Conservation (phyloP, 768 basidiomycete genomes). For the Suillus subluteus region DNA sequence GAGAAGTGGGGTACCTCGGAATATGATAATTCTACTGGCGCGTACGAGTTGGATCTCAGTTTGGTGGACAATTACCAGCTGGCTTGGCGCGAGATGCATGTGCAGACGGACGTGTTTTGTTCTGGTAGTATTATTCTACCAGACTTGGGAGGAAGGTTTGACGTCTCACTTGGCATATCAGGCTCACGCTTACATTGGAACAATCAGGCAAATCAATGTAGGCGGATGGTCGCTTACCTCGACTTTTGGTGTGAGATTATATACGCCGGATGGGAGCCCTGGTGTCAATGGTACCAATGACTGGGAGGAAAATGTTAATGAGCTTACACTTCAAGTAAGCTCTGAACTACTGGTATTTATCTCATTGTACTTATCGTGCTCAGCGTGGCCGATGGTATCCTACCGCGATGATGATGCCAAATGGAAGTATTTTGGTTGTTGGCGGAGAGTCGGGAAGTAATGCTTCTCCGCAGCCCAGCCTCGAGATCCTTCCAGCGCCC, state of each 20-base stretch:
- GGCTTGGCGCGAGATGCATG: slow-evolving; percentile 79
- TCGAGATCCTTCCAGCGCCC: slow-evolving; percentile 74
- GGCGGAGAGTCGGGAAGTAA: slow-evolving; percentile 80
- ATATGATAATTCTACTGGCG: slow-evolving; percentile 69
- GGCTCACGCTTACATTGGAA: neutral
- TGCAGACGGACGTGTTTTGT: slow-evolving; percentile 82
- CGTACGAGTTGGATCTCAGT: slow-evolving; percentile 75
- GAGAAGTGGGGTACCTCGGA: slow-evolving; percentile 74
- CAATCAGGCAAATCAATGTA: slow-evolving; percentile 24
- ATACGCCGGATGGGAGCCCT: slow-evolving; percentile 65
- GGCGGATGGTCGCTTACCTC: slow-evolving; percentile 66
- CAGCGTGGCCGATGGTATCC: slow-evolving; percentile 77
- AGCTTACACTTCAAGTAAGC: slow-evolving; percentile 63
- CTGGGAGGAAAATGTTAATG: slow-evolving; percentile 73
- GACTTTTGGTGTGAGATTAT: slow-evolving; percentile 74
- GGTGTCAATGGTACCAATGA: slow-evolving; percentile 78
- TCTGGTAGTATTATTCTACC: slow-evolving; percentile 74
- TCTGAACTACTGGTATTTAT: neutral
- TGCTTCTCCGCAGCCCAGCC: slow-evolving; percentile 62
- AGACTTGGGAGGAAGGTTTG: slow-evolving; percentile 56
- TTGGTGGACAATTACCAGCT: slow-evolving; percentile 45
- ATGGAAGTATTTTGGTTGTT: slow-evolving; percentile 73
- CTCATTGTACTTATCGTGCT: neutral
- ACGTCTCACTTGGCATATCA: neutral
- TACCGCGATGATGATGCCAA: slow-evolving; percentile 66